Evolutionary conservation across 2,329 filamentous ascomycete genomes (phyloP), one percentile per base, ranked within the genome.

Genomic region (Scopulariopsis brevicaulis): DNA sequence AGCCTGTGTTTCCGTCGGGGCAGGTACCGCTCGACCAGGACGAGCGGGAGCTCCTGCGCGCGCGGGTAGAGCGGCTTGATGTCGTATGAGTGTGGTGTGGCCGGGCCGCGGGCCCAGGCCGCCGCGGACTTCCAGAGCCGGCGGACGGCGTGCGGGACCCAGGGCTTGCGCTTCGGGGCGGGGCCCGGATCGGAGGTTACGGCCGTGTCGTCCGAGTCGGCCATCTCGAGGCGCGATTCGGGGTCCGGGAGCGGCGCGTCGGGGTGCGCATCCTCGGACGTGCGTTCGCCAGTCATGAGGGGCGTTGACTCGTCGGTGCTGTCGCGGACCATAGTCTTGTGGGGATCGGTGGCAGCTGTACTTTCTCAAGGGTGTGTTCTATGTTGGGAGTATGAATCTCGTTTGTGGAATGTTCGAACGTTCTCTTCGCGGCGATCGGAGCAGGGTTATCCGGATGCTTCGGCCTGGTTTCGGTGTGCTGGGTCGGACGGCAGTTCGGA

Each of bases 31-130:
- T 90, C 80, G 59, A 90, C 67, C 50, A 90, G 70, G 52, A 72
- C 71, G 60, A 89, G 73, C 1, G 89, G 89, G 35, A 81, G 81
- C 61, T 83, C 78, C 68, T 94, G 89, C 14, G 90, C 68, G 14
- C 66, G 66, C 1, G 88, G 86, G 56, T 91, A 81, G 58, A 89
- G 61, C 0, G 84, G 83, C 53, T 73, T 70, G 65, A 87, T 85
- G 60, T 66, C 72, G 67, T 76, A 77, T 48, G 68, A 60, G 69
- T 67, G 2, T 67, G 70, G 55, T 72, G 74, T 1, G 83, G 73
- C 63, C 3, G 84, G 84, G 0, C 84, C 84, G 52, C 72, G 67
- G 12, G 77, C 71, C 83, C 83, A 86, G 57, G 65, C 72, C 25
- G 65, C 69, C 4, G 74, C 65, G 54, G 72, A 70, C 56, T 69